phyloP scores from a whole-genome alignment of 2,329 filamentous ascomycete species.

The Cladophialophora exuberans region DNA sequence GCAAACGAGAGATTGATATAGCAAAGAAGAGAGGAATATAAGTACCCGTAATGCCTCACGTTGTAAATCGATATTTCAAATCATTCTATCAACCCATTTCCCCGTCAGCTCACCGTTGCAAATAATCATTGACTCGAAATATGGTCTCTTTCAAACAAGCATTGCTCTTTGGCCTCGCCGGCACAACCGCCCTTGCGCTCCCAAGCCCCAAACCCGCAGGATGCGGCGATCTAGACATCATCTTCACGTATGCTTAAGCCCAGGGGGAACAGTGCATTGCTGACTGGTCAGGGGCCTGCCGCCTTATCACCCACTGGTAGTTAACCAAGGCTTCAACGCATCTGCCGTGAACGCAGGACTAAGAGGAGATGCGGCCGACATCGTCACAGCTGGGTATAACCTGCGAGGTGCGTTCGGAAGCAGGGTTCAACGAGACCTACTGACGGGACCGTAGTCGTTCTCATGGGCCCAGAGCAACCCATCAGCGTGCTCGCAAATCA shows the following conservation, averaged over 20 bases:
- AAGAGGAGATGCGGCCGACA: constrained; percentile 9
- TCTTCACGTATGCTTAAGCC: constrained; percentile 13
- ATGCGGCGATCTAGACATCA: constrained; percentile 19
- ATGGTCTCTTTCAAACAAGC: constrained; percentile 14
- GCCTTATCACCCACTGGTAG: constrained; percentile 21
- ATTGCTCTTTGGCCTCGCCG: constrained; percentile 2
- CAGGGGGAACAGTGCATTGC: background rate
- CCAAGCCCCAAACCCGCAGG: constrained; percentile 3
- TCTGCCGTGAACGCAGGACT: constrained; percentile 8
- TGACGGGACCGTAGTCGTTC: constrained; percentile 8
- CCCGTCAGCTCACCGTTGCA: no score
- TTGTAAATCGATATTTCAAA: no score
- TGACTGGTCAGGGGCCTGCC: constrained; percentile 16
- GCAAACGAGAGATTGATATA: background rate
- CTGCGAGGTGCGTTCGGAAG: constrained; percentile 7
- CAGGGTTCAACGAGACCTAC: background rate
- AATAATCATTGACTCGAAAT: no score
- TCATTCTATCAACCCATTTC: no score
- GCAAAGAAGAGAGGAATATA: background rate
- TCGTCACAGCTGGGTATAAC: constrained; percentile 22
- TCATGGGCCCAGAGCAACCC: constrained; percentile 17
- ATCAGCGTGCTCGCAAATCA: constrained; percentile 5
- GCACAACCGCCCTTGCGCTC: background rate
- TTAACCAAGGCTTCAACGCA: constrained; percentile 16
- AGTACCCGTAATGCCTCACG: background rate